Evolutionary conservation across 176 grass and related monocot species (phyloP).

Genomic region (Juncus inflexus): DNA sequence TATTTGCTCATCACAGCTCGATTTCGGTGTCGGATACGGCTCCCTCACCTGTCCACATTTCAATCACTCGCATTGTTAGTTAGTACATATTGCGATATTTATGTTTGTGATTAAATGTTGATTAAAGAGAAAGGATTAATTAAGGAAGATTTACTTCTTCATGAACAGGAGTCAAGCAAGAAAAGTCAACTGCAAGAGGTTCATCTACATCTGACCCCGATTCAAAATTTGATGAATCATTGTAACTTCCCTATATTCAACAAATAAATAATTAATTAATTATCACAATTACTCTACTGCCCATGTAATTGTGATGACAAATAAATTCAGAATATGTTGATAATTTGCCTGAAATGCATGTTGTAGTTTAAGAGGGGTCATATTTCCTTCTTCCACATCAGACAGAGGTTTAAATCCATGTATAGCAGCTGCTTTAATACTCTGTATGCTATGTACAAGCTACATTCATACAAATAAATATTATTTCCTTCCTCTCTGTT

Average conservation of each 20-base stretch:
- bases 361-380: slow-evolving; percentile 52
- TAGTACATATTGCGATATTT: background rate
- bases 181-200: slow-evolving; percentile 57
- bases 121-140: background rate
- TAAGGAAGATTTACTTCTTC: slow-evolving; percentile 57
- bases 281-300: slow-evolving; percentile 7
- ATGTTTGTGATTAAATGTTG: background rate
- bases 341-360: slow-evolving; percentile 64
- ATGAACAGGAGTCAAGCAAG: slow-evolving; percentile 68
- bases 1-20: slow-evolving; percentile 32
- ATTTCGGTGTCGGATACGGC: slow-evolving; percentile 53
- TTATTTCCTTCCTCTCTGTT: too few species aligned
- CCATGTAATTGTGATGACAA: slow-evolving; percentile 13
- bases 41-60: slow-evolving; percentile 35
- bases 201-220: slow-evolving; percentile 87
- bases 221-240: slow-evolving; percentile 78
- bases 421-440: slow-evolving; percentile 51
- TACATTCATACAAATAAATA: slow-evolving; percentile 23
- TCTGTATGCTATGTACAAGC: slow-evolving; percentile 70
- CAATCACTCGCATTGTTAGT: slow-evolving; percentile 1
- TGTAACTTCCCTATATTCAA: slow-evolving; percentile 59
- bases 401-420: slow-evolving; percentile 50
- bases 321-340: slow-evolving; percentile 15
- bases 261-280: slow-evolving; percentile 43
- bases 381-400: slow-evolving; percentile 64